Evolutionary conservation across 371 early-diverging fungal species (phyloP).

Genomic region (Nematocida sp.): DNA sequence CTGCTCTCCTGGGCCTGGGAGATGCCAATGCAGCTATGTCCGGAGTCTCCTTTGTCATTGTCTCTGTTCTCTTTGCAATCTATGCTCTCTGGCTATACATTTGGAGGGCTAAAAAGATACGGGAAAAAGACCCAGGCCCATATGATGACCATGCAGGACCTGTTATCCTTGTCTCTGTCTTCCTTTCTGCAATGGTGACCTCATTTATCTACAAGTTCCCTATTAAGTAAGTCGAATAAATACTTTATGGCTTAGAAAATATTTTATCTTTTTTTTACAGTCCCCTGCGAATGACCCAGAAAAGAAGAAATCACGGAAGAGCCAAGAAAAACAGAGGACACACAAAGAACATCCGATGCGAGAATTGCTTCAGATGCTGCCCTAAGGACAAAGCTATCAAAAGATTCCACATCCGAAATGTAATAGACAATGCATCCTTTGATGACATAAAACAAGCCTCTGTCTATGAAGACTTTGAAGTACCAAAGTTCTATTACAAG

Average conservation of each 20-base stretch:
- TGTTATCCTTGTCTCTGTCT: conserved; percentile 73
- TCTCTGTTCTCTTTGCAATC: conserved; percentile 73
- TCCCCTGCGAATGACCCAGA: conserved; percentile 62
- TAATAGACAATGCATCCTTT: conserved; percentile 91
- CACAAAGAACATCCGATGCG: conserved; percentile 85
- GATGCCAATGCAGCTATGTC: conserved; percentile 52
- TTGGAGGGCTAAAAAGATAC: conserved; percentile 73
- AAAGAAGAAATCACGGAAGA: conserved; percentile 96
- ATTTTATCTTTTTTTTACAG: conserved; percentile 41
- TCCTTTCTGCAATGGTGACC: conserved; percentile 75
- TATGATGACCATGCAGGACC: conserved; percentile 68
- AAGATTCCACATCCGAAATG: conserved; percentile 87
- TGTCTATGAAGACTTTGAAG: conserved; percentile 80
- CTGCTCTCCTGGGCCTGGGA: conserved; percentile 65
- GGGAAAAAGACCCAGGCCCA: conserved; percentile 63
- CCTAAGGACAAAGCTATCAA: conserved; percentile 99
- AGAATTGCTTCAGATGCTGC: conserved; percentile 89
- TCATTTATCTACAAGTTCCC: conserved; percentile 78
- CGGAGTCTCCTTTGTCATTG: conserved; percentile 70
- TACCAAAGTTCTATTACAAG: conserved; percentile 95
- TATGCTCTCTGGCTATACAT: conserved; percentile 81
- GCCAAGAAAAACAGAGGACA: conserved; percentile 94
- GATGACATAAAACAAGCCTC: conserved; percentile 89
- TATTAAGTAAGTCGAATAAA: conserved; percentile 50
- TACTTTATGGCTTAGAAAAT: background rate